Conservation (phyloP, 129 eudicot species). For the Smallanthus sonchifolius region DNA sequence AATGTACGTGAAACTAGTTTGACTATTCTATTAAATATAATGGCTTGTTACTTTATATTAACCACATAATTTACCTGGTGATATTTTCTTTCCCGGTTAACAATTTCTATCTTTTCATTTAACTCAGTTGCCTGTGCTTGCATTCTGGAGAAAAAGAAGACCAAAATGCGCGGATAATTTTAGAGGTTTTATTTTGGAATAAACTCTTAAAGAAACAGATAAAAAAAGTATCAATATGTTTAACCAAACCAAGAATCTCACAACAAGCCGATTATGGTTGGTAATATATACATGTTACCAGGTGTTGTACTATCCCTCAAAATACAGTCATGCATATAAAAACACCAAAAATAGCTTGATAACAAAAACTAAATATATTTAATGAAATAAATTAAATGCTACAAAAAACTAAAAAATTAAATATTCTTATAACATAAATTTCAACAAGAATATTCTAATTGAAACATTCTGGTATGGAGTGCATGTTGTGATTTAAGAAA, state of each 20-base stretch:
- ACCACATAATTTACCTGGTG: conserved; percentile 64
- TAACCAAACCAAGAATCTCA: not conserved
- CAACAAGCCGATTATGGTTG: not conserved
- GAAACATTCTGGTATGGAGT: not conserved
- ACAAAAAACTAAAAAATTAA: not conserved
- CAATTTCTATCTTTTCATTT: conserved; percentile 66
- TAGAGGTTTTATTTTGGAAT: not conserved
- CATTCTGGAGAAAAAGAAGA: conserved; percentile 41
- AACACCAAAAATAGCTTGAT: not conserved
- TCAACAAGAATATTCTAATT: not conserved
- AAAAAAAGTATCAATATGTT: not conserved
- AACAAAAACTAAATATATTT: not conserved
- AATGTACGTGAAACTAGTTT: conserved; percentile 8
- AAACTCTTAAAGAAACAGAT: not conserved
- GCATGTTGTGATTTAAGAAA: not conserved
- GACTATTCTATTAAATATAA: not conserved
- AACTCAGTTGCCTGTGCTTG: conserved; percentile 72
- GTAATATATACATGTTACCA: not conserved
- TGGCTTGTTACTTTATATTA: not conserved
- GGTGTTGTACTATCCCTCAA: conserved; percentile 7
- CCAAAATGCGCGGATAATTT: not conserved
- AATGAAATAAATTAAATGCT: not conserved
- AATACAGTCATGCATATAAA: not conserved
- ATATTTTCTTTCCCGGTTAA: conserved; percentile 86
- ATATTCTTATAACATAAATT: not conserved